phyloP scores from a whole-genome alignment of 306 rosid species.

The Neltuma alba region DNA sequence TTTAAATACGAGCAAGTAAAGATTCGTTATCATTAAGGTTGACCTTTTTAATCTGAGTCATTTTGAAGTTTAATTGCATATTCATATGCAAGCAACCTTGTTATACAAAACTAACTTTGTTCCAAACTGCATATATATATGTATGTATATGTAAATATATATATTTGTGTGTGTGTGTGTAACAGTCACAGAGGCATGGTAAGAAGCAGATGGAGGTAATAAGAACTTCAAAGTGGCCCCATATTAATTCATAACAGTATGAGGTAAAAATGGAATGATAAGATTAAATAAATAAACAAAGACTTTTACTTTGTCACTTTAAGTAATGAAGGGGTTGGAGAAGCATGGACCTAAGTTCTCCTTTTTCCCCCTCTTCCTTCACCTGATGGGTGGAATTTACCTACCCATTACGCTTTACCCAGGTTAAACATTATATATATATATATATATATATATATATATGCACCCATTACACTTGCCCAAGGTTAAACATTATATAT shows the following conservation, averaged over 20 bases:
- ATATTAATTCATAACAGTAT: conserved; percentile 7
- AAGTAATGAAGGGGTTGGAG: conserved; percentile 1
- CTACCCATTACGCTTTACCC: too few relatives aligned
- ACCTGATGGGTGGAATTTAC: too few relatives aligned
- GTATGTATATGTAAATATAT: not conserved
- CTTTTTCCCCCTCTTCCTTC: too few relatives aligned
- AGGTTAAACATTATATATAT: too few relatives aligned
- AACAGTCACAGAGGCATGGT: not conserved
- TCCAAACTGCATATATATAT: too few relatives aligned
- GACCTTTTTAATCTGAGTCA: conserved; percentile 41
- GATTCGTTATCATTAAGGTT: conserved; percentile 42
- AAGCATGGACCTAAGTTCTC: not conserved
- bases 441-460: too few relatives aligned
- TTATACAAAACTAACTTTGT: too few relatives aligned
- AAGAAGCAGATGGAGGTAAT: conserved; percentile 30
- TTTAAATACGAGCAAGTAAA: conserved; percentile 38
- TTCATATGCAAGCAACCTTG: not conserved
- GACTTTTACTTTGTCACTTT: not conserved
- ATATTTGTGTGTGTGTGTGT: not conserved
- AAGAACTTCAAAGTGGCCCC: conserved; percentile 20
- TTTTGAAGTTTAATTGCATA: conserved; percentile 32
- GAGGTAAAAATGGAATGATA: conserved; percentile 2
- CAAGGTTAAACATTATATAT: too few relatives aligned
- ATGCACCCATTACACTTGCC: too few relatives aligned
- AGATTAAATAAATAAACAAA: not conserved